These are phyloP conservation scores for Mycena maculata DNA, from an alignment of 768 basidiomycete genomes.

Conservation along the genomic window DNA sequence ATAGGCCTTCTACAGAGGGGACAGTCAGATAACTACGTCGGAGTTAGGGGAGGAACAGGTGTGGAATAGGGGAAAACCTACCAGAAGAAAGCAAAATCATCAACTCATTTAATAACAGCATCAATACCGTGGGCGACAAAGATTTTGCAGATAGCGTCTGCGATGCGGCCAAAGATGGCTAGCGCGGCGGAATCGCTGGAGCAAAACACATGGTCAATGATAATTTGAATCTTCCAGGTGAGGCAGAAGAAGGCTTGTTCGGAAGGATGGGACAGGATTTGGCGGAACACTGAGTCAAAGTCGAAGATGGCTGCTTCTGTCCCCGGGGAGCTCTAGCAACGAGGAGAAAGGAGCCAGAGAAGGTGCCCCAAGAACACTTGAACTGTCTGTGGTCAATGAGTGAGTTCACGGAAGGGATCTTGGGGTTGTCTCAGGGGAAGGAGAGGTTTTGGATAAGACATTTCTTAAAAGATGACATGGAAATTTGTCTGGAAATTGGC, in stretches of 20 bases:
- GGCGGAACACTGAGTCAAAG: background rate
- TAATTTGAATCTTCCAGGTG: background rate
- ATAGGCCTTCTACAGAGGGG: background rate
- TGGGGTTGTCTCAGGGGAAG: slow-evolving; percentile 23
- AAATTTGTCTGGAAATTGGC: too few relatives aligned
- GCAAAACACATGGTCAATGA: background rate
- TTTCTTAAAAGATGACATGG: too few relatives aligned
- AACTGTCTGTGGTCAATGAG: slow-evolving; percentile 6
- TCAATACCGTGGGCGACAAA: background rate
- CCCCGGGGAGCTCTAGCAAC: slow-evolving; percentile 18
- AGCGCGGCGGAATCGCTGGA: background rate
- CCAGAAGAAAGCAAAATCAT: slow-evolving; percentile 8
- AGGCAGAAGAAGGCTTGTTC: background rate
- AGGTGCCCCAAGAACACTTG: slow-evolving; percentile 31
- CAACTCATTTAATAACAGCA: background rate
- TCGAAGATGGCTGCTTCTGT: slow-evolving; percentile 1
- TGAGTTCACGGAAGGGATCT: slow-evolving; percentile 18
- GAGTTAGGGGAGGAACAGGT: background rate
- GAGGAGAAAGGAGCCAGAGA: slow-evolving; percentile 17
- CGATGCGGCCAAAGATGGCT: background rate
- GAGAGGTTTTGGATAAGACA: slow-evolving; percentile 35
- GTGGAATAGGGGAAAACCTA: background rate
- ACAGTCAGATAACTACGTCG: background rate
- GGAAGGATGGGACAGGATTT: background rate
- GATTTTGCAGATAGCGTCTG: background rate